phyloP scores from a whole-genome alignment of 192 early-diverging fungal species.

The Entomortierella parvispora region DNA sequence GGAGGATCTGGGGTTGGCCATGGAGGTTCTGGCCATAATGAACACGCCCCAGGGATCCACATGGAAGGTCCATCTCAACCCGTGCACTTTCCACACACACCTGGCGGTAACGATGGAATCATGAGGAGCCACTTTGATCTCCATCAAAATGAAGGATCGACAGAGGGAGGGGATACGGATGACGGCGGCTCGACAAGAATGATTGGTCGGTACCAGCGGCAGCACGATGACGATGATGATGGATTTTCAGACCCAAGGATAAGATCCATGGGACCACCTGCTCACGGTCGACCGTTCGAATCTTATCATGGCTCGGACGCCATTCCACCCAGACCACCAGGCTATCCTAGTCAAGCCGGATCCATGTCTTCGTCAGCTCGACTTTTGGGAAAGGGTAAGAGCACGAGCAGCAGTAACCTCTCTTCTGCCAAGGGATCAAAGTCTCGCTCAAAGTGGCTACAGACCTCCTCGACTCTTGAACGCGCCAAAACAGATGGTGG shows the following conservation, averaged over 20 bases:
- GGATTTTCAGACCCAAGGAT: conserved; percentile 19
- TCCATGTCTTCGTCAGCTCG: neutral
- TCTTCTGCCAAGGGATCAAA: neutral
- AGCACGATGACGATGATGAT: conserved; percentile 17
- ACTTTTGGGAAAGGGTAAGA: conserved; percentile 17
- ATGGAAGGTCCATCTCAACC: conserved; percentile 8
- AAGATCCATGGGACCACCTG: neutral
- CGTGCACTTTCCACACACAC: conserved; percentile 7
- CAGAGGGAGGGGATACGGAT: conserved; percentile 23
- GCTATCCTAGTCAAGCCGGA: too few species aligned
- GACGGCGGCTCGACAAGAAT: conserved; percentile 38
- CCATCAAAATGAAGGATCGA: conserved; percentile 6
- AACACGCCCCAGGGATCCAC: neutral
- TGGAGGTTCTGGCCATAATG: conserved; percentile 3
- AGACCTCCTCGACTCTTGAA: conserved; percentile 2
- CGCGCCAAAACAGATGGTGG: conserved; percentile 30
- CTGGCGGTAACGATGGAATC: neutral
- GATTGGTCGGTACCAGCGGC: conserved; percentile 40
- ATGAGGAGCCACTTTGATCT: conserved; percentile 14
- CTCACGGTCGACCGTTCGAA: neutral
- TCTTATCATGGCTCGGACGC: neutral
- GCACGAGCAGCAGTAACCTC: neutral
- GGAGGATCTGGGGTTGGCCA: neutral
- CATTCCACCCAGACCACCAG: too few species aligned
- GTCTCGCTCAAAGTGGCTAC: conserved; percentile 18